Evolutionary conservation across 2,329 filamentous ascomycete species (phyloP), one percentile per base, ranked within the genome.

Genomic region (Claviceps pazoutovae): DNA sequence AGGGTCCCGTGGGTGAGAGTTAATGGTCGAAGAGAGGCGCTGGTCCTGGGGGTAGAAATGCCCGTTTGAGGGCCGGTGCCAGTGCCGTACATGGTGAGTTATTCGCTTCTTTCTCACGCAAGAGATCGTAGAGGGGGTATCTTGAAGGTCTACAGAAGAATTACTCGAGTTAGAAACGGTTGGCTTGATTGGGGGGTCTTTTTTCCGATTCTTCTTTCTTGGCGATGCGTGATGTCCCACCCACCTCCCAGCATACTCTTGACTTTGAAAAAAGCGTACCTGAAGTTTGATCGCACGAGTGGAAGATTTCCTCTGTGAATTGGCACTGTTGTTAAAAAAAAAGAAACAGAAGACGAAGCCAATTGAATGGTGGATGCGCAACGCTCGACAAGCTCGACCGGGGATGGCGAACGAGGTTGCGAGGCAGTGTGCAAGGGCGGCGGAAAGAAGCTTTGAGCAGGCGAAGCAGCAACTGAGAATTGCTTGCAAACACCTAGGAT

Each of bases 11-110:
- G 93, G 59, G 83, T 79, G 64, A 98, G 79, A 62, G 86, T 88
- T 65, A 98, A 82, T 57, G 93, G 91, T 60, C 93, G 87, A 59
- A 96, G 82, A 58, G 91, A 95, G 59, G 89, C 84, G 61, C 87
- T 93, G 53, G 91, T 95, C 72, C 93, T 85, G 62, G 93, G 93
- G 61, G 93, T 98, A 60, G 90, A 94, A 66, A 95, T 89, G 72
- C 93, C 93, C 74, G 93, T 98, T 72, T 95, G 90, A 56, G 87
- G 83, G 72, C 85, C 87, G 54, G 83, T 87, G 62, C 74, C 78
- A 64, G 86, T 82, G 71, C 87, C 87, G 80, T 93, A 94, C 89
- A 95, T 95, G 69, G 63, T 80, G 71, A 16, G 44, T 47, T 50
- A 53, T 45, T 45, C 34, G 42, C 37, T 41, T 41, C 9, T 26